phyloP scores from a whole-genome alignment of 352 stramenopile species.

The Thraustochytrium sp. region DNA sequence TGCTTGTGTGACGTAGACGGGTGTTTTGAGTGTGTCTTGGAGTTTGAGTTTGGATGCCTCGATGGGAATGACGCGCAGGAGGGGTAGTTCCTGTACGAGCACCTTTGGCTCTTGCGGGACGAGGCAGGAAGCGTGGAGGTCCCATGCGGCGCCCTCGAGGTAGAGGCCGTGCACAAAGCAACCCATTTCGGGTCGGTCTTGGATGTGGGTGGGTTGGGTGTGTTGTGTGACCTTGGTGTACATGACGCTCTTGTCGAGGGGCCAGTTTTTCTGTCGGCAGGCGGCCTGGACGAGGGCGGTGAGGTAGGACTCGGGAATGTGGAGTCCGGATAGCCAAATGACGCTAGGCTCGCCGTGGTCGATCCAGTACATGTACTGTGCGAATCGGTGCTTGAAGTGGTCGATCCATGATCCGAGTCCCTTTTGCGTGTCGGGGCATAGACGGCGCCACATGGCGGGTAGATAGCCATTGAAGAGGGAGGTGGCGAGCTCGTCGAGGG shows the following conservation, averaged over 20 bases:
- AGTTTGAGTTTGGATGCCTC: conserved; percentile 88
- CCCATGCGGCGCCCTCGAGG: conserved; percentile 86
- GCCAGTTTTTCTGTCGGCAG: conserved; percentile 82
- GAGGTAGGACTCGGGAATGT: conserved; percentile 90
- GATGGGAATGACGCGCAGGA: conserved; percentile 89
- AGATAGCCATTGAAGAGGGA: conserved; percentile 86
- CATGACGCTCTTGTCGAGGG: conserved; percentile 86
- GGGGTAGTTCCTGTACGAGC: conserved; percentile 85
- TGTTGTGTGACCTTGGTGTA: conserved; percentile 85
- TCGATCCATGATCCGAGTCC: conserved; percentile 89
- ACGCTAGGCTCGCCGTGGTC: conserved; percentile 74
- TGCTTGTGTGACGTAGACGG: conserved; percentile 89
- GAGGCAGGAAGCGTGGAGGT: conserved; percentile 67
- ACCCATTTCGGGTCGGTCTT: conserved; percentile 61
- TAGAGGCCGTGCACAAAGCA: conserved; percentile 85
- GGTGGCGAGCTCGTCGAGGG: conserved; percentile 81
- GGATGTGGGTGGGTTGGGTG: conserved; percentile 62
- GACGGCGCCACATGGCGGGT: conserved; percentile 74
- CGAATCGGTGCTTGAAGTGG: conserved; percentile 76
- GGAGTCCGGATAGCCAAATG: conserved; percentile 87
- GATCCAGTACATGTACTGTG: conserved; percentile 85
- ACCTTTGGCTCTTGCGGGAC: conserved; percentile 80
- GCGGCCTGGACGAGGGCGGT: conserved; percentile 89
- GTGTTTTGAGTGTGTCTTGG: conserved; percentile 86
- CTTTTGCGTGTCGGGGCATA: conserved; percentile 87